Evolutionary conservation across 1,284 basidiomycete genomes (phyloP).

Genomic region (Pseudozyma thailandica): DNA sequence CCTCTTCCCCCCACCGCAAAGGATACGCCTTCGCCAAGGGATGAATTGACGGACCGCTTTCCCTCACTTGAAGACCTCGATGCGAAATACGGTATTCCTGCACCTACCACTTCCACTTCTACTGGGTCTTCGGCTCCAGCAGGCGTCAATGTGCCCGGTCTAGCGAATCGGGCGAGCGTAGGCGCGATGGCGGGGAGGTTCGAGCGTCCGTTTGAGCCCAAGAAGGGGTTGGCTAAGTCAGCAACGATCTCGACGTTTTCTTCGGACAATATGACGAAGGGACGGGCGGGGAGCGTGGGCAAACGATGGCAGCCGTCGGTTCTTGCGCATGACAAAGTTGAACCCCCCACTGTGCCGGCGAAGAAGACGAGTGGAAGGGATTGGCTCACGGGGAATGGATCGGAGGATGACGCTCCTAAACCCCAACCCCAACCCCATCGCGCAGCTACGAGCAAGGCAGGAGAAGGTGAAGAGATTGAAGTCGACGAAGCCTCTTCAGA

Average conservation of each 20-base stretch:
- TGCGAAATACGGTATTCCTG: constrained; percentile 28
- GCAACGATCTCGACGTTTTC: constrained; percentile 23
- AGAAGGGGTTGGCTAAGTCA: constrained; percentile 16
- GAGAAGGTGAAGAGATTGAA: constrained; percentile 24
- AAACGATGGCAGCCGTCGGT: constrained; percentile 37
- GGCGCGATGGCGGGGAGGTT: constrained; percentile 53
- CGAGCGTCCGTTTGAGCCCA: constrained; percentile 32
- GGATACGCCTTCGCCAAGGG: constrained; percentile 12
- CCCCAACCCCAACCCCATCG: too few species aligned
- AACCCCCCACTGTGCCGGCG: background rate
- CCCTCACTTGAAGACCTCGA: constrained; percentile 58
- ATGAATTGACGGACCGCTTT: constrained; percentile 49
- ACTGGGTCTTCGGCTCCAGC: constrained; percentile 10
- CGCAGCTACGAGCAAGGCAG: background rate
- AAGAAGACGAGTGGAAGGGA: constrained; percentile 18
- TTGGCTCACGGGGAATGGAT: constrained; percentile 45
- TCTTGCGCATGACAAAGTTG: constrained; percentile 18
- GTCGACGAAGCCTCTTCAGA: constrained; percentile 29
- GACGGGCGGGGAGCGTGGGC: constrained; percentile 18
- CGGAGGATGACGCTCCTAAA: constrained; percentile 22
- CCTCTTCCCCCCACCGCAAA: constrained; percentile 17
- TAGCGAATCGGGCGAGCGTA: constrained; percentile 45
- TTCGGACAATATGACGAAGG: constrained; percentile 2
- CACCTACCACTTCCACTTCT: constrained; percentile 4
- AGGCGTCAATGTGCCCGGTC: constrained; percentile 29